Evolutionary conservation across 495 filamentous ascomycete genomes (phyloP).

Genomic region (Xylaria telfairii): DNA sequence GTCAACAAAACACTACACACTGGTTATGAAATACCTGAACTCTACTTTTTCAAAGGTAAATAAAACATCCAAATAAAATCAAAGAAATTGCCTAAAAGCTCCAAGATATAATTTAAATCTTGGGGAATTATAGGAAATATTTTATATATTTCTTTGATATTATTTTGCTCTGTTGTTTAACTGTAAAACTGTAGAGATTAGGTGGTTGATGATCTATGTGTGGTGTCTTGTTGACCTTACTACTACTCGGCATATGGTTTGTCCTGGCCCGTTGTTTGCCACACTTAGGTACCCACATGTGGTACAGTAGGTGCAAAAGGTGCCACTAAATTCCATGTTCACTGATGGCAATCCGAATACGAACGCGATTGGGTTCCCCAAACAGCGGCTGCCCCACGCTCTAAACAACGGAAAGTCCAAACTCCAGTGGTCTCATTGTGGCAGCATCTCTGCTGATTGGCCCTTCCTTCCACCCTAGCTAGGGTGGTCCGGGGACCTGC

Average conservation of each 20-base stretch:
- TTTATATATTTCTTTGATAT: too few species aligned
- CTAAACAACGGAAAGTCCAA: slow-evolving; percentile 30
- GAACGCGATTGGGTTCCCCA: slow-evolving; percentile 24
- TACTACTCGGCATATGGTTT: slow-evolving; percentile 4
- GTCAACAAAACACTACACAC: too few species aligned
- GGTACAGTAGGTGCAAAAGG: background rate
- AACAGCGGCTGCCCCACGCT: slow-evolving; percentile 7
- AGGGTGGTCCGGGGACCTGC: slow-evolving; percentile 23
- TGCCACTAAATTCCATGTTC: background rate
- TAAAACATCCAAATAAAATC: too few species aligned
- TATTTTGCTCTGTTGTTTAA: too few species aligned
- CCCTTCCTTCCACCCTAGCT: slow-evolving; percentile 21
- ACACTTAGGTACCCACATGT: background rate
- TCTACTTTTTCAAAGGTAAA: too few species aligned
- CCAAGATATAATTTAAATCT: too few species aligned
- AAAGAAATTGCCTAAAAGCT: too few species aligned
- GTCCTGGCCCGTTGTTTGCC: slow-evolving; percentile 16
- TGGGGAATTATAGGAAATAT: too few species aligned
- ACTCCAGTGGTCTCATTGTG: slow-evolving; percentile 43
- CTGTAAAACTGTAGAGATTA: too few species aligned
- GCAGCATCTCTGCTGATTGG: slow-evolving; percentile 41
- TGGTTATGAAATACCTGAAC: too few species aligned
- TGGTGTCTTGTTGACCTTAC: too few species aligned
- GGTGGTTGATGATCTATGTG: too few species aligned
- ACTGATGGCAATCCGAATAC: slow-evolving; percentile 27